Base-by-base conservation (phyloP, 2,329 filamentous ascomycete species). In the Fusarium sp. region DNA sequence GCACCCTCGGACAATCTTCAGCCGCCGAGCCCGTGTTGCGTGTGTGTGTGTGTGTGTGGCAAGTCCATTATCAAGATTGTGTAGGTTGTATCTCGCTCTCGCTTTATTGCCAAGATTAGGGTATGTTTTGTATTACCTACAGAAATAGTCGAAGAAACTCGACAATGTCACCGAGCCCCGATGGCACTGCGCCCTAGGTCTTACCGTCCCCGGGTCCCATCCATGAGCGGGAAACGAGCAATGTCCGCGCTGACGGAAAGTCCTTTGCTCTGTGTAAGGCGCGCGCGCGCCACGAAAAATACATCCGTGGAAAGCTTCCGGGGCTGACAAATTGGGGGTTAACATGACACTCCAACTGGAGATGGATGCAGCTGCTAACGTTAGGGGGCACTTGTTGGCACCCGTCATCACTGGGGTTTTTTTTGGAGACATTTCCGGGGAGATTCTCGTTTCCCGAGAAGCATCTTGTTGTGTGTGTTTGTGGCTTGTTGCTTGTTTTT, bases 291-390 rank as follows among this genome's bases (percentile, higher is more conserved):
- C 57, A 60, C 57, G 18, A 45, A 38, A 38, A 50, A 37, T 31
- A 38, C 37, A 40, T 54, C 60, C 24, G 24, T 35, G 42, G 34
- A 34, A 64, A 57, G 34, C 47, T 37, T 42, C 18, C 31, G 38
- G 24, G 42, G 72, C 72, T 74, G 72, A 74, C 72, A 74, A 74
- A 75, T 74, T 70, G 31, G 52, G 10, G 52, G 16, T 35, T 65
- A 67, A 70, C 65, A 62, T 72, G 62, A 64, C 68, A 56, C 62
- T 54, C 56, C 40, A 74, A 66, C 34, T 56, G 71, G 71, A 65
- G 64, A 40, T 14, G 61, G 69, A 52, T 74, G 59, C 69, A 66
- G 58, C 66, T 66, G 47, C 47, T 54, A 54, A 54, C 34, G 59
- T 59, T 70, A 57, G 40, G 47, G 54, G 54, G 66, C 47, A 42